A percentile compares a stretch with the other conserved stretches of the same genome.
Evolutionary conservation across 2,329 filamentous ascomycete species (phyloP).

Genomic region (Thermoascus crustaceus): DNA sequence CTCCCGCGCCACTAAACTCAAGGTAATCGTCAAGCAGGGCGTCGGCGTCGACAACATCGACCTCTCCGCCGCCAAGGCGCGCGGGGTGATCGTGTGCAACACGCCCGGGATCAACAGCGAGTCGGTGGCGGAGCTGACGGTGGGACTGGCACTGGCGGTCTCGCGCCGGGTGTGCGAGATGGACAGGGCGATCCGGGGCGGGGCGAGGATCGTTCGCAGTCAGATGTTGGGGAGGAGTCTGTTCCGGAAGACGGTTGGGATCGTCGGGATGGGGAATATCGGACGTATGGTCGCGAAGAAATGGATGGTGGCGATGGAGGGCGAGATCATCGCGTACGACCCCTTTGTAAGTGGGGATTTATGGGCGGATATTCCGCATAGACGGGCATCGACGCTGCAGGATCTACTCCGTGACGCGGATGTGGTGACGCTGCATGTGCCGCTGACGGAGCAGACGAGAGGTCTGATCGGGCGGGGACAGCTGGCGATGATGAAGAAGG

Average conservation of each 20-base stretch:
- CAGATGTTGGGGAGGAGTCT: slow-evolving; percentile 20
- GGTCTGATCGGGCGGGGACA: slow-evolving; percentile 22
- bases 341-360: slow-evolving; percentile 20
- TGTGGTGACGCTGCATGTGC: slow-evolving; percentile 28
- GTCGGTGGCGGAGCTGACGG: slow-evolving; percentile 27
- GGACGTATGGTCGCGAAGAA: slow-evolving; percentile 27
- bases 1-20: slow-evolving; percentile 15
- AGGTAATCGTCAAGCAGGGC: slow-evolving; percentile 22
- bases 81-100: slow-evolving; percentile 17
- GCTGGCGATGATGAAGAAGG: slow-evolving; percentile 25
- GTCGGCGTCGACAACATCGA: slow-evolving; percentile 25
- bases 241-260: slow-evolving; percentile 26
- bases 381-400: slow-evolving; percentile 20
- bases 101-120: slow-evolving; percentile 21
- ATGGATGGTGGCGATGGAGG: slow-evolving; percentile 25
- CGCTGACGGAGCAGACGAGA: slow-evolving; percentile 20
- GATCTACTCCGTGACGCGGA: slow-evolving; percentile 24
- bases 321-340: slow-evolving; percentile 24
- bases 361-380: slow-evolving; percentile 23
- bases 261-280: slow-evolving; percentile 34
- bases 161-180: slow-evolving; percentile 22
- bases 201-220: slow-evolving; percentile 18
- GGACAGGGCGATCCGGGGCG: slow-evolving; percentile 15
- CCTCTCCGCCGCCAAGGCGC: slow-evolving; percentile 13
- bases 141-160: slow-evolving; percentile 24